These are phyloP conservation scores for Colletotrichum caudatum DNA, from an alignment of 2,329 filamentous ascomycete genomes.

Conservation along the genomic window DNA sequence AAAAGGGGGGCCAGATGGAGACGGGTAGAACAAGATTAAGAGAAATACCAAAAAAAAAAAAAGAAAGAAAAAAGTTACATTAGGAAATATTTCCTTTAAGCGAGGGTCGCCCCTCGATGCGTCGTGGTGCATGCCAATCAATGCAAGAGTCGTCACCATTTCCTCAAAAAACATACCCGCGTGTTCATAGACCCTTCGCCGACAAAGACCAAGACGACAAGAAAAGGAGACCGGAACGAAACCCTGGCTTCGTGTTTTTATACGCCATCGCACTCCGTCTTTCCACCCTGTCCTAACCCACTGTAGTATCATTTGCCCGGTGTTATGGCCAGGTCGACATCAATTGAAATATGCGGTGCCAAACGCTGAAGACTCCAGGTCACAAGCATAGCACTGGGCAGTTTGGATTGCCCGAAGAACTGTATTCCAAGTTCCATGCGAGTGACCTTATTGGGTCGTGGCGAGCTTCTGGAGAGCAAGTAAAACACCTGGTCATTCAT, in stretches of 20 bases:
- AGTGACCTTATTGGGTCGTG: conserved; percentile 25
- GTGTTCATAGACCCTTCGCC: conserved; percentile 3
- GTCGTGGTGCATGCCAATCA: conserved; percentile 21
- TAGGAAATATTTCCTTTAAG: conserved; percentile 23
- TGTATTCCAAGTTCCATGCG: background rate
- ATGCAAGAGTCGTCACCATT: conserved; percentile 35
- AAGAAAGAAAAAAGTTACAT: background rate
- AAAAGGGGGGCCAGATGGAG: too few relatives aligned
- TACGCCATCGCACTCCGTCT: conserved; percentile 33
- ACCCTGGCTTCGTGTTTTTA: conserved; percentile 37
- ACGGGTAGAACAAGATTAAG: too few relatives aligned
- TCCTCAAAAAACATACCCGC: conserved; percentile 9
- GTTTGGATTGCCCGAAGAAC: background rate
- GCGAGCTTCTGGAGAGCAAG: conserved; percentile 58
- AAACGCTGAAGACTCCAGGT: background rate
- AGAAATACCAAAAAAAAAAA: too few relatives aligned
- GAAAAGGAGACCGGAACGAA: conserved; percentile 8
- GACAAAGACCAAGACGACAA: conserved; percentile 1
- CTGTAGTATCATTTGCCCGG: conserved; percentile 38
- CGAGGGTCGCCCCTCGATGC: conserved; percentile 29
- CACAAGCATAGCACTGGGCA: background rate
- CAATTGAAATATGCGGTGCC: conserved; percentile 27
- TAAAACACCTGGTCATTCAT: conserved; percentile 52
- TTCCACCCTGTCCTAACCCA: conserved; percentile 30
- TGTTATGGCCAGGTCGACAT: conserved; percentile 35